Conservation (phyloP, 371 early-diverging fungal species). For the Mortierella sp. region DNA sequence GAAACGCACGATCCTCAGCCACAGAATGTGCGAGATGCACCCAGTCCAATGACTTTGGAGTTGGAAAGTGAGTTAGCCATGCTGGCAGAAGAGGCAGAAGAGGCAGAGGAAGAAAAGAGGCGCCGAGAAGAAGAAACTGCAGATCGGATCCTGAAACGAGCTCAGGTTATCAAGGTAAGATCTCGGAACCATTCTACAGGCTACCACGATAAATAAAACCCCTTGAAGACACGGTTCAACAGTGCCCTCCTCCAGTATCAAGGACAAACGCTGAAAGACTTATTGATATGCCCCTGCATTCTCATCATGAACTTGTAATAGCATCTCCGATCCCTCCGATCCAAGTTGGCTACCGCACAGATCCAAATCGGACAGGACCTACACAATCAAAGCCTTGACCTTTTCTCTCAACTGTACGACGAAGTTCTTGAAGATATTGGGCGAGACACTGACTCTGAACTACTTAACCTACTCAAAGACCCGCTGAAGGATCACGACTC, state of each 20-base stretch:
- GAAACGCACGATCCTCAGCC: slow-evolving; percentile 19
- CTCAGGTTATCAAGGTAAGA: slow-evolving; percentile 44
- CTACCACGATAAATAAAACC: too few species aligned
- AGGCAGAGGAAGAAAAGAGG: slow-evolving; percentile 39
- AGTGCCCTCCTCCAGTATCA: too few species aligned
- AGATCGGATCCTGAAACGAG: slow-evolving; percentile 42
- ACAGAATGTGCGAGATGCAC: slow-evolving; percentile 8
- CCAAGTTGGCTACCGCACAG: slow-evolving; percentile 38
- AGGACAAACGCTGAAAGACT: too few species aligned
- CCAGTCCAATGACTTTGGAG: slow-evolving; percentile 16
- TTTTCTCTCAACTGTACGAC: slow-evolving; percentile 47
- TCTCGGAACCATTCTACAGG: too few species aligned
- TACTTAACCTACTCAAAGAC: slow-evolving; percentile 28
- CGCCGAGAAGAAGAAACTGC: slow-evolving; percentile 41
- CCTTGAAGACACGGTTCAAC: too few species aligned
- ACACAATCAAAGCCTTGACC: slow-evolving; percentile 38
- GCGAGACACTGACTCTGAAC: slow-evolving; percentile 37
- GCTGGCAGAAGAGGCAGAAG: slow-evolving; percentile 49
- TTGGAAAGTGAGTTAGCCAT: slow-evolving; percentile 49
- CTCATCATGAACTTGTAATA: background rate
- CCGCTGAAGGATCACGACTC: slow-evolving; percentile 7
- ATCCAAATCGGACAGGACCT: slow-evolving; percentile 43
- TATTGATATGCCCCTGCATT: too few species aligned
- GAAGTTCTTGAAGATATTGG: slow-evolving; percentile 52
- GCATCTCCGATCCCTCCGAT: slow-evolving; percentile 44